phyloP scores from a whole-genome alignment of 2,329 filamentous ascomycete species.

The Myriosclerotinia duriaeana region DNA sequence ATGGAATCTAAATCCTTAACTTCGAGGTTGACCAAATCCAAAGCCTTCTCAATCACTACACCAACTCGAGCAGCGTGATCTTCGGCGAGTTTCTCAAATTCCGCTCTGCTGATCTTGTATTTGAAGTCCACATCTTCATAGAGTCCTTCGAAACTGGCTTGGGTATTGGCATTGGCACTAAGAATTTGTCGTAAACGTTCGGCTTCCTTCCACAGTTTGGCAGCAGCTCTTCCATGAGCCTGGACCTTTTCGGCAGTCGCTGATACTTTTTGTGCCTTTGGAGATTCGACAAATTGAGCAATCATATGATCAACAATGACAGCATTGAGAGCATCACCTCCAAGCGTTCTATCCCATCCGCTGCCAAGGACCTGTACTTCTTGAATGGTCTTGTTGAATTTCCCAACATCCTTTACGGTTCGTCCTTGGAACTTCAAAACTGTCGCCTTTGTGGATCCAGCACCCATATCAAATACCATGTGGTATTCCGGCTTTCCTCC shows the following conservation, averaged over 20 bases:
- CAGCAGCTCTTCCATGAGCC: conserved; percentile 77
- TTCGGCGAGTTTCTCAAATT: conserved; percentile 78
- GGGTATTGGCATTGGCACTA: conserved; percentile 85
- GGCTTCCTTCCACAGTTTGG: conserved; percentile 90
- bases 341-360: conserved; percentile 86
- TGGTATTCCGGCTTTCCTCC: conserved; percentile 87
- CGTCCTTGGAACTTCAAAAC: conserved; percentile 86
- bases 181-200: conserved; percentile 84
- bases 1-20: conserved; percentile 80
- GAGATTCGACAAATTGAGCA: conserved; percentile 69
- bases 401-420: conserved; percentile 85
- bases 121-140: conserved; percentile 92
- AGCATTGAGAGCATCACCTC: conserved; percentile 84
- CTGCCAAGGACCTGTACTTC: conserved; percentile 86
- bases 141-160: conserved; percentile 79
- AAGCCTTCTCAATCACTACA: conserved; percentile 68
- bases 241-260: conserved; percentile 64
- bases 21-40: conserved; percentile 70
- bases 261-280: conserved; percentile 63
- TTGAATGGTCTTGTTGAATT: conserved; percentile 94
- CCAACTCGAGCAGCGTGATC: conserved; percentile 67
- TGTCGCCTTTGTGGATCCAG: conserved; percentile 88
- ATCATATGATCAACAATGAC: conserved; percentile 90
- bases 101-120: conserved; percentile 77
- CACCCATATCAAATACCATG: conserved; percentile 96